Conservation (phyloP, 148 eudicot species). For the Arctostaphylos glauca region DNA sequence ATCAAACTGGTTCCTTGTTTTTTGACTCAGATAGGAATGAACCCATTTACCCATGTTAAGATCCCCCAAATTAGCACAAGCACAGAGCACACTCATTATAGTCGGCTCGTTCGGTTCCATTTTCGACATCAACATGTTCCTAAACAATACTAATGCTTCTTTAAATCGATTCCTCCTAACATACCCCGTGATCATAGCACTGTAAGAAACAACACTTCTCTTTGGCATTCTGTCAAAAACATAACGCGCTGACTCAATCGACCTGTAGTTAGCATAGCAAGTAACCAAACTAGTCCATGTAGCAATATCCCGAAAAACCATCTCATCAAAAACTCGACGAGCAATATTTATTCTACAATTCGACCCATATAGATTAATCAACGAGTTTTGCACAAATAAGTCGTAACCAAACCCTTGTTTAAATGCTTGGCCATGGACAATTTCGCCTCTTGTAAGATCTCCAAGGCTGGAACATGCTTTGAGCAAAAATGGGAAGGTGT, state of each 20-base stretch:
- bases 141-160: background rate
- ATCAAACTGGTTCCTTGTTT: background rate
- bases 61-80: constrained; percentile 14
- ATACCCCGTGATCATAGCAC: constrained; percentile 11
- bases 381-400: background rate
- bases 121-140: constrained; percentile 3
- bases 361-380: constrained; percentile 3
- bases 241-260: background rate
- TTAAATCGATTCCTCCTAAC: constrained; percentile 7
- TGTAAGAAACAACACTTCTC: constrained; percentile 14
- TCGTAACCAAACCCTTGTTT: background rate
- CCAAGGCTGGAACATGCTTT: constrained; percentile 6
- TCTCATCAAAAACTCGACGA: constrained; percentile 6
- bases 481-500: constrained; percentile 14
- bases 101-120: constrained; percentile 7
- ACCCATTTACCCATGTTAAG: constrained; percentile 9
- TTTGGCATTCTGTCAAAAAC: constrained; percentile 6
- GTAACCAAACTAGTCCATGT: constrained; percentile 14
- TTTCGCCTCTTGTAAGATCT: background rate
- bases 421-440: background rate
- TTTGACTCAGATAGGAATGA: background rate
- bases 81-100: constrained; percentile 9
- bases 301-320: constrained; percentile 10
- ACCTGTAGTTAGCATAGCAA: background rate
- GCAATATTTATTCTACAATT: background rate